Evolutionary conservation across 1,139 yeast species (phyloP).

Genomic region (Blastobotrys proliferans): DNA sequence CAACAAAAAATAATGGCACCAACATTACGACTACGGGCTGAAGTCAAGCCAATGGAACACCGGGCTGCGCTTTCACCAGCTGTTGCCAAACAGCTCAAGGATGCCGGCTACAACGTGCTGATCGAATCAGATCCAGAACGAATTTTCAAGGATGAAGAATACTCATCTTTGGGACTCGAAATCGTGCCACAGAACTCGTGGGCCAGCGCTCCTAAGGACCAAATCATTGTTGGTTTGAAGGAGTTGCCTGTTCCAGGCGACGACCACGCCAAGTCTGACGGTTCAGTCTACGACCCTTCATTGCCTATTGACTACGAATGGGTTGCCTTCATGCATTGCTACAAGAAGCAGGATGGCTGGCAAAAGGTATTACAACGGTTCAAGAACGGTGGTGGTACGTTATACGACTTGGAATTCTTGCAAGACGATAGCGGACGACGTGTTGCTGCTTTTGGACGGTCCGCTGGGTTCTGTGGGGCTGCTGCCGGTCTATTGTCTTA

Average conservation of each 20-base stretch:
- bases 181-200: slow-evolving; percentile 93
- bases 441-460: slow-evolving; percentile 98
- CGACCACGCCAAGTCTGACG: too few species aligned
- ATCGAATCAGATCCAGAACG: slow-evolving; percentile 88
- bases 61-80: slow-evolving; percentile 95
- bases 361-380: slow-evolving; percentile 81
- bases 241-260: too few species aligned
- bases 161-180: slow-evolving; percentile 70
- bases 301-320: slow-evolving; percentile 95
- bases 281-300: too few species aligned
- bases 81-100: slow-evolving; percentile 76
- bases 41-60: slow-evolving; percentile 94
- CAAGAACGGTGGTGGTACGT: slow-evolving; percentile 84
- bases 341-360: slow-evolving; percentile 98
- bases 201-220: slow-evolving; percentile 83
- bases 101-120: slow-evolving; percentile 81
- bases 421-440: slow-evolving; percentile 95
- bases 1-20: too few species aligned
- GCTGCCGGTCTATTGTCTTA: slow-evolving; percentile 92
- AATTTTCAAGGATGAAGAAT: slow-evolving; percentile 70
- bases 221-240: slow-evolving; percentile 88
- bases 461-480: slow-evolving; percentile 99
- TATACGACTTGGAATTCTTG: slow-evolving; percentile 90
- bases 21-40: slow-evolving; percentile 96
- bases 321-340: slow-evolving; percentile 97